Conservation (phyloP, 1,139 yeast genomes). For the Yamadazyma jaroonii region DNA sequence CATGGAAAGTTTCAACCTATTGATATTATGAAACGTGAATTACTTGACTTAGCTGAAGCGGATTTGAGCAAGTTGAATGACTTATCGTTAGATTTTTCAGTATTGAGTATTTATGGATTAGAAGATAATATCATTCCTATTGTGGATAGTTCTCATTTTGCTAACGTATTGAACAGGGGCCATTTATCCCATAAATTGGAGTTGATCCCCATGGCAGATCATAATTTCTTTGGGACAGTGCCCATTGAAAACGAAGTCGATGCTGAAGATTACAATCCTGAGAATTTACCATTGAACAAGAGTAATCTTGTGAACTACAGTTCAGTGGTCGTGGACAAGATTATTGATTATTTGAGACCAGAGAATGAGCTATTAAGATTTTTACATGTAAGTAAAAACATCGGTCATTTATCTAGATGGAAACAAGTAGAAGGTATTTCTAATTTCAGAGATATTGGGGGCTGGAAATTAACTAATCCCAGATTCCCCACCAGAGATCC, state of each 20-base stretch:
- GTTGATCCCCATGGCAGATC: slow-evolving; percentile 71
- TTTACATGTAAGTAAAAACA: slow-evolving; percentile 28
- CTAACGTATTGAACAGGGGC: slow-evolving; percentile 53
- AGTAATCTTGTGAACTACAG: slow-evolving; percentile 55
- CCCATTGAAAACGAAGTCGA: slow-evolving; percentile 29
- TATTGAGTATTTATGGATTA: slow-evolving; percentile 70
- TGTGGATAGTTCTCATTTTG: slow-evolving; percentile 57
- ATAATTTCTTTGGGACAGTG: slow-evolving; percentile 63
- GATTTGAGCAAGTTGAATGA: slow-evolving; percentile 42
- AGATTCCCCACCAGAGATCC: slow-evolving; percentile 17
- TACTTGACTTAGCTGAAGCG: slow-evolving; percentile 49
- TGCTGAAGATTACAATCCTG: slow-evolving; percentile 32
- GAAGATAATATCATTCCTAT: slow-evolving; percentile 64
- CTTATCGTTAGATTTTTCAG: slow-evolving; percentile 48
- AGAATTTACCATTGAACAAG: slow-evolving; percentile 40
- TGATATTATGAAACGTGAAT: slow-evolving; percentile 51
- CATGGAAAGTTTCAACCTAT: slow-evolving; percentile 45
- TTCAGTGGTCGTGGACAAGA: slow-evolving; percentile 48
- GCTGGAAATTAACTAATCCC: slow-evolving; percentile 51
- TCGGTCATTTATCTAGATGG: slow-evolving; percentile 53
- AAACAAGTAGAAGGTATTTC: slow-evolving; percentile 62
- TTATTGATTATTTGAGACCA: slow-evolving; percentile 52
- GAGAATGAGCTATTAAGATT: slow-evolving; percentile 54
- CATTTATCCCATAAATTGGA: slow-evolving; percentile 52
- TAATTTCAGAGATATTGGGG: slow-evolving; percentile 82